Conservation (phyloP, 176 grass and related monocot genomes). For the Echinochloa phyllopogon region DNA sequence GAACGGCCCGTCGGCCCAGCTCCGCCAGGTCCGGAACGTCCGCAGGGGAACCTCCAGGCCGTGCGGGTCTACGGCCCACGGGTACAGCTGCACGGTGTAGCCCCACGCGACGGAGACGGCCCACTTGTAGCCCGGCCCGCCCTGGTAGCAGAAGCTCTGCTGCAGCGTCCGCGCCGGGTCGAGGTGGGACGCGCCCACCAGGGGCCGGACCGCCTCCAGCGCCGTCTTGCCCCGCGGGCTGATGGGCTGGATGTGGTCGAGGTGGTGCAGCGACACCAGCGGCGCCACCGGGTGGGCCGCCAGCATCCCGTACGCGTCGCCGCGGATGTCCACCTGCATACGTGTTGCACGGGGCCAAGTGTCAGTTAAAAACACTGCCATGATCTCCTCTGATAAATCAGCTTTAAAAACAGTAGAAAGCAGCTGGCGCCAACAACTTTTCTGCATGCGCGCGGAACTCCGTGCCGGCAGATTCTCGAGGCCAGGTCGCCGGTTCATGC, state of each 20-base stretch:
- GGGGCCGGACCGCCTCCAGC: conserved; percentile 47
- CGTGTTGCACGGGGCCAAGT: background rate
- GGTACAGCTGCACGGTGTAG: conserved; percentile 80
- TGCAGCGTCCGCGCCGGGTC: conserved; percentile 71
- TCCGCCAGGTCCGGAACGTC: conserved; percentile 92
- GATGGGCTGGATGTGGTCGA: conserved; percentile 71
- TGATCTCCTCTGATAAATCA: no score
- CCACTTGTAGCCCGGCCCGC: conserved; percentile 54
- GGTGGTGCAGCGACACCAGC: conserved; percentile 87
- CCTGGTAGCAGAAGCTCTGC: conserved; percentile 85
- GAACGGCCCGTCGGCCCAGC: conserved; percentile 62
- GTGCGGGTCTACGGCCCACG: conserved; percentile 51
- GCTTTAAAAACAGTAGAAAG: no score
- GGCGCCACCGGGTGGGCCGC: conserved; percentile 88
- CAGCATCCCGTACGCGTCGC: conserved; percentile 83
- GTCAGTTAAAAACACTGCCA: background rate
- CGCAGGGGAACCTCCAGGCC: conserved; percentile 63
- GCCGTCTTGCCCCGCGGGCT: conserved; percentile 34
- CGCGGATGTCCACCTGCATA: conserved; percentile 70
- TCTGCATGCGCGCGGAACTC: background rate
- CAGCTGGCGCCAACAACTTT: background rate
- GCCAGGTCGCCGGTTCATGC: background rate
- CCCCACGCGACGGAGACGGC: conserved; percentile 83
- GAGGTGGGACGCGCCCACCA: conserved; percentile 50
- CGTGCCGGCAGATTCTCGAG: background rate